Conservation (phyloP, 805 yeast species). For the Yarrowia porcina region DNA sequence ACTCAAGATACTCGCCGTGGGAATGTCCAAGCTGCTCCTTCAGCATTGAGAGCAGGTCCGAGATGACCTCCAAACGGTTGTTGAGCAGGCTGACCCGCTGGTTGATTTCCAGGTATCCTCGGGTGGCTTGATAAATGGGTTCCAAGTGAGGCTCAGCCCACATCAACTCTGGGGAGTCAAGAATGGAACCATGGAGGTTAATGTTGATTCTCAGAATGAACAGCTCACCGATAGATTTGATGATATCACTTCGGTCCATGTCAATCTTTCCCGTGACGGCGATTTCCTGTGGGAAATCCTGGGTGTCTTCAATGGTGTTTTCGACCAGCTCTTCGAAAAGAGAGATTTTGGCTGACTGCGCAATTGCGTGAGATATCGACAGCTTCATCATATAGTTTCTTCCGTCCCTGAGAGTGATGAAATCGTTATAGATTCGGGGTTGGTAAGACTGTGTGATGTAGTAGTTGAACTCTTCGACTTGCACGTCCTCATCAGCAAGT, state of each 20-base stretch:
- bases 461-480: constrained; percentile 91
- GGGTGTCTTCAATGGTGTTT: constrained; percentile 95
- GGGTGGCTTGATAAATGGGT: constrained; percentile 94
- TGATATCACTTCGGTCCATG: constrained; percentile 89
- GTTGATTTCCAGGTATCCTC: constrained; percentile 92
- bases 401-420: constrained; percentile 87
- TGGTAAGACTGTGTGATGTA: constrained; percentile 91
- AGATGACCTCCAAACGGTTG: constrained; percentile 88
- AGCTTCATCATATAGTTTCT: constrained; percentile 86
- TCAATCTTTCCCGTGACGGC: constrained; percentile 93
- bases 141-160: constrained; percentile 99
- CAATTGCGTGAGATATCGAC: constrained; percentile 91
- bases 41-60: constrained; percentile 90
- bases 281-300: constrained; percentile 93
- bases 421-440: constrained; percentile 94
- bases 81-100: constrained; percentile 87
- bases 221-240: constrained; percentile 95
- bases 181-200: constrained; percentile 53
- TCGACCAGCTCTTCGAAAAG: constrained; percentile 94
- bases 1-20: constrained; percentile 83
- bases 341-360: constrained; percentile 93
- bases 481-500: constrained; percentile 85
- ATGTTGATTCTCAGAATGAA: constrained; percentile 62
- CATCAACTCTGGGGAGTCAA: constrained; percentile 97
- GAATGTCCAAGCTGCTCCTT: constrained; percentile 96